These are phyloP conservation scores for Cyberlindnera americana DNA, from an alignment of 805 yeast species.

Conservation along the genomic window DNA sequence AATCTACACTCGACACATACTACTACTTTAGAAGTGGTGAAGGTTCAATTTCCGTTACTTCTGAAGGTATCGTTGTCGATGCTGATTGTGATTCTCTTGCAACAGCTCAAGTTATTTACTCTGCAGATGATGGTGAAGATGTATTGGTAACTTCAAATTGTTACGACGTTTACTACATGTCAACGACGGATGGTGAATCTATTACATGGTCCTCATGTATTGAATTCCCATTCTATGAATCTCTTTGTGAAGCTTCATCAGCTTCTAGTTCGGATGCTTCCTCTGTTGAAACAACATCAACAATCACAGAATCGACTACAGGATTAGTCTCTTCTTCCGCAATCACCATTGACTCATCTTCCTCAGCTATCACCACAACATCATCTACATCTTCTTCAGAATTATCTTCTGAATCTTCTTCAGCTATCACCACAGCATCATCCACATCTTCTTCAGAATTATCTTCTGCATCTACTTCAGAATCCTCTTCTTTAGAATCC, in stretches of 20 bases:
- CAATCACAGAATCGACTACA: slow-evolving; percentile 10
- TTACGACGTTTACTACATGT: slow-evolving; percentile 22
- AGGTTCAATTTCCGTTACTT: slow-evolving; percentile 9
- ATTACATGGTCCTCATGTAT: slow-evolving; percentile 25
- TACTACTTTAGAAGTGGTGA: slow-evolving; percentile 23
- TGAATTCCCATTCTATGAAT: slow-evolving; percentile 25
- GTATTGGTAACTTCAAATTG: slow-evolving; percentile 25
- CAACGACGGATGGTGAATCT: slow-evolving; percentile 10
- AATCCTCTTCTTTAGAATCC: not conserved
- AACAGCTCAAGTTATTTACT: slow-evolving; percentile 24
- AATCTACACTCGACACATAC: slow-evolving; percentile 16
- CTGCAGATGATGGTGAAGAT: slow-evolving; percentile 12
- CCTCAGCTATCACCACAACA: slow-evolving; percentile 6
- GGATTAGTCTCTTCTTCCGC: slow-evolving; percentile 5
- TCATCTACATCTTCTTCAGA: no score
- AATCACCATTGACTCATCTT: slow-evolving; percentile 2
- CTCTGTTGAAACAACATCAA: not conserved
- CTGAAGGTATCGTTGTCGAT: slow-evolving; percentile 18
- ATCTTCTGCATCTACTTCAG: no score
- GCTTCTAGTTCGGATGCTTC: not conserved
- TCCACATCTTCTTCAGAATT: slow-evolving; percentile 1
- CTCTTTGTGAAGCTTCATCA: slow-evolving; percentile 14
- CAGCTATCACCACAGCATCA: slow-evolving; percentile 1
- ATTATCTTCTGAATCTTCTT: slow-evolving; percentile 1
- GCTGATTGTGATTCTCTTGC: slow-evolving; percentile 18